phyloP scores from a whole-genome alignment of 2,329 filamentous ascomycete species.

The Claviceps fusiformis region DNA sequence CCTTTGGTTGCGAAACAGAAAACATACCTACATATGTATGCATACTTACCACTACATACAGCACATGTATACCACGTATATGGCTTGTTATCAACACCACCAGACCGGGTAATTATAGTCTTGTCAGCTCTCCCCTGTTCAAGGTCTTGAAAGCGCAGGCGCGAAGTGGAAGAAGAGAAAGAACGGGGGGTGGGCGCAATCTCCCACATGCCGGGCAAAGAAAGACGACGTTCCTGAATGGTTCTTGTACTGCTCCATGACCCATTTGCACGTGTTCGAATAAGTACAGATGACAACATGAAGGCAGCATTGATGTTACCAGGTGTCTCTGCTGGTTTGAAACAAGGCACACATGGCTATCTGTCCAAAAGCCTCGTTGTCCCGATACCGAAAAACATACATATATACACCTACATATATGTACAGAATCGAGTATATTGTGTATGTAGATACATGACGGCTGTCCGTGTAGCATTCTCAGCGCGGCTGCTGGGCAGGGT shows the following conservation, averaged over 20 bases:
- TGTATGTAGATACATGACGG: background rate
- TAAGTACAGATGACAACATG: background rate
- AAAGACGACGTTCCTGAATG: background rate
- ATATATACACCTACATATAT: background rate
- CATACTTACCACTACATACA: too few relatives aligned
- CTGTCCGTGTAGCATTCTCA: background rate
- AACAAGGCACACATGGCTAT: background rate
- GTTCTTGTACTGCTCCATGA: background rate
- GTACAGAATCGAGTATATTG: too few relatives aligned
- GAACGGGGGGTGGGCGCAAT: background rate
- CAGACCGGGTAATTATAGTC: background rate
- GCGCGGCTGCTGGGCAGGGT: background rate
- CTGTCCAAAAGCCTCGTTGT: background rate
- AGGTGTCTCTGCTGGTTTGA: background rate
- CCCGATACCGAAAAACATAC: background rate
- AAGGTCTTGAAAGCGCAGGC: too few relatives aligned
- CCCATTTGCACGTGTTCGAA: background rate
- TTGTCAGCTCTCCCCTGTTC: too few relatives aligned
- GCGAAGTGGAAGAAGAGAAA: too few relatives aligned
- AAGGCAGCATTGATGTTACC: background rate
- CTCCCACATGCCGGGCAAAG: background rate
- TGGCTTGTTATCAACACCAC: background rate
- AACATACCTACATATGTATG: too few relatives aligned
- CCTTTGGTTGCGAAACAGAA: too few relatives aligned
- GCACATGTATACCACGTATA: too few relatives aligned